phyloP scores from a whole-genome alignment of 768 basidiomycete genomes.

The Tulasnella sp. region DNA sequence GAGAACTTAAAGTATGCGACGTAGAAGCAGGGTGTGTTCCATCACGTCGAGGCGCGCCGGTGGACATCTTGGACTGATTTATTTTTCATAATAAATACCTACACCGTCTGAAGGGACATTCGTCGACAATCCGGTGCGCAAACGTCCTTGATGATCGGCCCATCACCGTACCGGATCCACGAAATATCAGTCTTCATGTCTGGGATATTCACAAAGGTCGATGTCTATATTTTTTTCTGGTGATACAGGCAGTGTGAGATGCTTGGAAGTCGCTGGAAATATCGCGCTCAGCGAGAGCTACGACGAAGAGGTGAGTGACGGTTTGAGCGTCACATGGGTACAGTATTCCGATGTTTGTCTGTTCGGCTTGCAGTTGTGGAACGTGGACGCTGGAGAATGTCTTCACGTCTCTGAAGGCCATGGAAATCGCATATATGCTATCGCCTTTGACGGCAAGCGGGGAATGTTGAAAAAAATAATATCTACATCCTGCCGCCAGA shows the following conservation, averaged over 20 bases:
- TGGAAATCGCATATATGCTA: constrained; percentile 77
- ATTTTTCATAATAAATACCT: constrained; percentile 64
- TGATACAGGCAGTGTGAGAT: constrained; percentile 72
- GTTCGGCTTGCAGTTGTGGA: constrained; percentile 63
- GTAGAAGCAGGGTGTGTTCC: constrained; percentile 60
- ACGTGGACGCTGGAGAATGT: constrained; percentile 82
- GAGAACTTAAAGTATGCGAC: constrained; percentile 88
- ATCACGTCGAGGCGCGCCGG: not conserved
- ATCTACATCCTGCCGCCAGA: constrained; percentile 82
- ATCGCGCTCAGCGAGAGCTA: constrained; percentile 87
- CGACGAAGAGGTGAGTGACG: constrained; percentile 59
- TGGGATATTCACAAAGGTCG: constrained; percentile 87
- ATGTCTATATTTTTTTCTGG: constrained; percentile 57
- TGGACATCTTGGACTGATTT: not conserved
- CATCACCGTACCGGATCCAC: constrained; percentile 79
- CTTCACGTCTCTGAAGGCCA: constrained; percentile 73
- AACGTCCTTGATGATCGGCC: constrained; percentile 79
- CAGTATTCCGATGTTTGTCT: not conserved
- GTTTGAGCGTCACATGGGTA: not conserved
- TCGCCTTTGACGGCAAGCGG: constrained; percentile 76
- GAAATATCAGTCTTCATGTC: constrained; percentile 74
- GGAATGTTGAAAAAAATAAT: constrained; percentile 79
- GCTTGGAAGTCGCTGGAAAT: constrained; percentile 78
- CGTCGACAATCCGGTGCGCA: constrained; percentile 83
- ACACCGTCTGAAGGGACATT: constrained; percentile 72